phyloP scores from a whole-genome alignment of 2,329 filamentous ascomycete species.

The Albifimbria verrucaria region DNA sequence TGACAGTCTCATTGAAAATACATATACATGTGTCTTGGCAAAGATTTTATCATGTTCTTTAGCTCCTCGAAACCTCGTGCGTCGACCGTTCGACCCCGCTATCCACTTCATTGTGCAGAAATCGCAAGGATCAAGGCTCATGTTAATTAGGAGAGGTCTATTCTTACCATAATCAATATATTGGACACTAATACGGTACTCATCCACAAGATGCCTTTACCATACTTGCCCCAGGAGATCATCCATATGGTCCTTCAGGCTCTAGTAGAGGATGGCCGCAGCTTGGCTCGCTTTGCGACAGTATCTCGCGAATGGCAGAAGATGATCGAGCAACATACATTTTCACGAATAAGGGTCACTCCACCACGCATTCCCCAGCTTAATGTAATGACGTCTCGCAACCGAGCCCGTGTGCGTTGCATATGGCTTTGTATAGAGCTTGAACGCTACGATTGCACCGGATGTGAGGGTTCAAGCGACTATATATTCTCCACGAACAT shows the following conservation, averaged over 20 bases:
- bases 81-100: neutral
- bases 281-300: constrained; percentile 18
- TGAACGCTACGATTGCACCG: constrained; percentile 12
- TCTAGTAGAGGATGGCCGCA: constrained; percentile 17
- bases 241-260: constrained; percentile 14
- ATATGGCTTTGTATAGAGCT: constrained; percentile 20
- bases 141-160: neutral
- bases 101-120: neutral
- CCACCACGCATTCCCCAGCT: neutral
- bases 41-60: neutral
- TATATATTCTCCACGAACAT: neutral
- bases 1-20: neutral
- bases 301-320: constrained; percentile 29
- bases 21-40: neutral
- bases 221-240: neutral
- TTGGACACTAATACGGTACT: neutral
- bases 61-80: too few relatives aligned
- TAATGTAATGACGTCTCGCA: constrained; percentile 11
- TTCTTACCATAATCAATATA: neutral
- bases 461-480: constrained; percentile 3
- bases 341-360: constrained; percentile 5
- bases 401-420: constrained; percentile 19
- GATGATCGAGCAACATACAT: constrained; percentile 23
- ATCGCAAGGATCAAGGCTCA: neutral
- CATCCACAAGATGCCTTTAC: neutral